Conservation (phyloP, 192 early-diverging fungal genomes). For the Gigaspora rosea region DNA sequence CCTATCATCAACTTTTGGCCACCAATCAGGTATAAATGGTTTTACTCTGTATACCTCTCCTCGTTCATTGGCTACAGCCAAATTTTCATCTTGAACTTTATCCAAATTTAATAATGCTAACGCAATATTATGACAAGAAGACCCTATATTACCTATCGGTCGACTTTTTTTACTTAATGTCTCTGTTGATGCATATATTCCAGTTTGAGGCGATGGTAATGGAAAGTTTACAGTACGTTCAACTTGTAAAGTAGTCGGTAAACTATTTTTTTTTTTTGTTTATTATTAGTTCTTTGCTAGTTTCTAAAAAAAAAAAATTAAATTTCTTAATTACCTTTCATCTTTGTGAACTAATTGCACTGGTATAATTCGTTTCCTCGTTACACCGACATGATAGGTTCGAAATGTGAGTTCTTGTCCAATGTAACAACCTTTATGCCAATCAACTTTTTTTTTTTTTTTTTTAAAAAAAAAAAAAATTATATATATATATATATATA, state of each 20-base stretch:
- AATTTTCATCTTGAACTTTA: not conserved
- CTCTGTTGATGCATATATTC: conserved; percentile 1
- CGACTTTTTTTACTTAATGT: not conserved
- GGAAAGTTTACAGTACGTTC: not conserved
- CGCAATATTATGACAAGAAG: conserved; percentile 5
- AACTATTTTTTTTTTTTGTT: too few relatives aligned
- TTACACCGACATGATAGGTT: conserved; percentile 93
- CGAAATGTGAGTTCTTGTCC: conserved; percentile 98
- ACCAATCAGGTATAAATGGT: conserved; percentile 28
- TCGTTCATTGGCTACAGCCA: not conserved
- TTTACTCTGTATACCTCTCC: conserved; percentile 9
- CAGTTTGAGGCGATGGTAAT: not conserved
- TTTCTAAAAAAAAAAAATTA: too few relatives aligned
- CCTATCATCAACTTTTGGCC: conserved; percentile 14
- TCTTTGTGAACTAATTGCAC: conserved; percentile 60
- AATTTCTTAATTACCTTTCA: conserved; percentile 44
- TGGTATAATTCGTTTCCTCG: conserved; percentile 89
- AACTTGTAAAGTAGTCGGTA: conserved; percentile 19
- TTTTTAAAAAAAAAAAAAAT: conserved; percentile 12
- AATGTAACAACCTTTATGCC: conserved; percentile 96
- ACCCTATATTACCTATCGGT: not conserved
- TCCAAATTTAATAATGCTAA: conserved; percentile 25
- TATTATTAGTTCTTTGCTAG: too few relatives aligned
- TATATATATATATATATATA: not conserved
- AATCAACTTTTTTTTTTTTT: conserved; percentile 71